Percentiles rank a stretch among this genome's conserved stretches.
Evolutionary conservation across 129 eudicot genomes (phyloP).

Genomic region (Silybum marianum): DNA sequence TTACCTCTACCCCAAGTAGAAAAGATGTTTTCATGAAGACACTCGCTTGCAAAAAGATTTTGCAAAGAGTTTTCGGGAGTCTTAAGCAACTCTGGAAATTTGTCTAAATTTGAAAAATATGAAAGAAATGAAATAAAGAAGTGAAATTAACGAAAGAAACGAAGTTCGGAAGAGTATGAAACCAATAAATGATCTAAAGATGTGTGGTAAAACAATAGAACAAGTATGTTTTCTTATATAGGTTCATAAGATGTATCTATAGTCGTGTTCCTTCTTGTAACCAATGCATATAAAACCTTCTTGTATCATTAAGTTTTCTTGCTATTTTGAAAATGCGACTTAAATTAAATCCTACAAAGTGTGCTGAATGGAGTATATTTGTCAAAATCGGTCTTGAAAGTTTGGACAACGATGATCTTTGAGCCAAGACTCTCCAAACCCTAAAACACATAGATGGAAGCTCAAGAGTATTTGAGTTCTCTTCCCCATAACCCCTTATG

Average conservation of each 20-base stretch:
- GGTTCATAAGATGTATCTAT: background rate
- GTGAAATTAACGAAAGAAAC: background rate
- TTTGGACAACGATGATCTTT: background rate
- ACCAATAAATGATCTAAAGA: background rate
- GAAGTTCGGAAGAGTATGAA: background rate
- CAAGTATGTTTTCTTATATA: background rate
- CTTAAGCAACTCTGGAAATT: no score
- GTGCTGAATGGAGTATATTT: background rate
- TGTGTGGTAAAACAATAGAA: background rate
- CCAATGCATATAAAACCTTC: no score
- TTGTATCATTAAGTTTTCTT: no score
- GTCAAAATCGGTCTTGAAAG: background rate
- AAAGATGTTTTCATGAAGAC: background rate
- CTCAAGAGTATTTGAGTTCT: background rate
- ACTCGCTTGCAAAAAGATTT: background rate
- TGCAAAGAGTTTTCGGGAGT: background rate
- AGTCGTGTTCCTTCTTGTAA: no score
- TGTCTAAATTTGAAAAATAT: background rate
- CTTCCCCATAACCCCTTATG: background rate
- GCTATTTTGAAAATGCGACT: no score
- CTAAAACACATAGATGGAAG: background rate
- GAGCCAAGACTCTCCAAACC: background rate
- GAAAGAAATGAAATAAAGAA: background rate
- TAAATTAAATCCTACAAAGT: no score
- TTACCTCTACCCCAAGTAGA: background rate